Conservation (phyloP, 768 basidiomycete genomes). For the Tylopilus balloui region DNA sequence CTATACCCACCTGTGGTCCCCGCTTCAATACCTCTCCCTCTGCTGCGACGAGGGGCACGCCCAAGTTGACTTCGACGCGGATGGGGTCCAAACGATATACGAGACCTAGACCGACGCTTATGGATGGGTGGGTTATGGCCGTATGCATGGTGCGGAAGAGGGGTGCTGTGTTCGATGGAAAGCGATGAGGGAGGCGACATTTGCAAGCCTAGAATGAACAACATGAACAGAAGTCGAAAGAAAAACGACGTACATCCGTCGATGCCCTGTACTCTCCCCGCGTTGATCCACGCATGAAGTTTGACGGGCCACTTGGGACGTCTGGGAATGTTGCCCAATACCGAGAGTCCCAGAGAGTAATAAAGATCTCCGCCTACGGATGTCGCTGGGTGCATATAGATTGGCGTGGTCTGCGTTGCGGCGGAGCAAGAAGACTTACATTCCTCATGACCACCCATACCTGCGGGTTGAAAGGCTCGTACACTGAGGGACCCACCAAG, state of each 20-base stretch:
- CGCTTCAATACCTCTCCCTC: slow-evolving; percentile 61
- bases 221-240: not conserved
- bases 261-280: slow-evolving; percentile 64
- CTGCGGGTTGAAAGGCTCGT: slow-evolving; percentile 68
- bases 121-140: slow-evolving; percentile 42
- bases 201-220: not conserved
- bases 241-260: slow-evolving; percentile 45
- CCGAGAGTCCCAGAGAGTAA: slow-evolving; percentile 72
- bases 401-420: not conserved
- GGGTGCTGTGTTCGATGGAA: slow-evolving; percentile 2
- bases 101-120: slow-evolving; percentile 79
- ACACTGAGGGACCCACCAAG: slow-evolving; percentile 88
- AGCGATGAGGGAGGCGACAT: not conserved
- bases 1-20: slow-evolving; percentile 80
- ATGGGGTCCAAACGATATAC: slow-evolving; percentile 81
- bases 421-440: slow-evolving; percentile 38
- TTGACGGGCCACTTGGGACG: slow-evolving; percentile 85
- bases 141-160: slow-evolving; percentile 10
- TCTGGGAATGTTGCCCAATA: slow-evolving; percentile 68
- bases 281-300: slow-evolving; percentile 75
- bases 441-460: slow-evolving; percentile 74
- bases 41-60: slow-evolving; percentile 70
- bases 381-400: slow-evolving; percentile 50
- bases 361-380: slow-evolving; percentile 79
- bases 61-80: slow-evolving; percentile 85